Percentiles rank a stretch among this genome's conserved stretches.
Evolutionary conservation across 768 basidiomycete species (phyloP).

Genomic region (Cubamyces lactineus): DNA sequence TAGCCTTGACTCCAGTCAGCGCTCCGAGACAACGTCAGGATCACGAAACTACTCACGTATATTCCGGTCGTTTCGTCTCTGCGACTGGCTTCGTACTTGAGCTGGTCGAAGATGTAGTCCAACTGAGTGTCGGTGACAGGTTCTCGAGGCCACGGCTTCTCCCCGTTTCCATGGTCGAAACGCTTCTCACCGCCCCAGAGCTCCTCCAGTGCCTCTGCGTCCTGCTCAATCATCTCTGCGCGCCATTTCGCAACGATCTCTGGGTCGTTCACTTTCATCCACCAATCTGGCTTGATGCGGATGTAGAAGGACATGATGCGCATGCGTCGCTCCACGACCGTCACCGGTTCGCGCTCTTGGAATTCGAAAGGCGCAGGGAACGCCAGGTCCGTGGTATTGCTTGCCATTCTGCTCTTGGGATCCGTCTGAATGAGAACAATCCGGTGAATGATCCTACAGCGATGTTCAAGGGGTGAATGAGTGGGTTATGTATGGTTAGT

Average conservation of each 20-base stretch:
- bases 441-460: too few relatives aligned
- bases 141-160: constrained; percentile 5
- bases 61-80: constrained; percentile 14
- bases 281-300: constrained; percentile 13
- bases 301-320: constrained; percentile 1
- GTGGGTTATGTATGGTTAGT: too few relatives aligned
- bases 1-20: not conserved
- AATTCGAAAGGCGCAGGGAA: constrained; percentile 4
- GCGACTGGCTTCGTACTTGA: constrained; percentile 3
- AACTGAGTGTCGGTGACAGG: constrained; percentile 2
- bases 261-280: constrained; percentile 10
- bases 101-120: constrained; percentile 12
- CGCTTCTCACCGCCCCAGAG: constrained; percentile 8
- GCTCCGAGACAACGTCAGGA: not conserved
- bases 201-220: not conserved
- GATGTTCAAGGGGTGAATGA: too few relatives aligned
- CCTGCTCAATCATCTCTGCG: constrained; percentile 12
- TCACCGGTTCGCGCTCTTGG: not conserved
- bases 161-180: not conserved
- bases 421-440: too few relatives aligned
- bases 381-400: too few relatives aligned
- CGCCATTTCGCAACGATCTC: constrained; percentile 9
- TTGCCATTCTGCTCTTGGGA: too few relatives aligned
- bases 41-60: not conserved
- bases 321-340: constrained; percentile 20